Conservation (phyloP, 2,329 filamentous ascomycete genomes). For the Fusarium albidum region DNA sequence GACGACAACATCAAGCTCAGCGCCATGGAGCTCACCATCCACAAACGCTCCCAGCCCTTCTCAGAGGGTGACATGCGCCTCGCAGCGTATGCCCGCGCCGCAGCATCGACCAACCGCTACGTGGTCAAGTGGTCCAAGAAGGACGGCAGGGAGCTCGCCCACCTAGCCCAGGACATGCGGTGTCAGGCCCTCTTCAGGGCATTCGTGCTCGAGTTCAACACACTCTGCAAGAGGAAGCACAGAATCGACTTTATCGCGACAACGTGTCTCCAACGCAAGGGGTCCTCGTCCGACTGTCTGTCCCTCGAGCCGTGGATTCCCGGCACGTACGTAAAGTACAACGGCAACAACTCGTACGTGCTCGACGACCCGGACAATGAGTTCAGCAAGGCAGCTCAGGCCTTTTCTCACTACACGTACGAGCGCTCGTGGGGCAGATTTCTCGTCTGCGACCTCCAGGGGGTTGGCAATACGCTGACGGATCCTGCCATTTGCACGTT, state of each 20-base stretch:
- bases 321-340: conserved; percentile 51
- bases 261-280: conserved; percentile 40
- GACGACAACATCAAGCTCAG: conserved; percentile 47
- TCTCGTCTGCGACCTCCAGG: conserved; percentile 48
- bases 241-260: conserved; percentile 44
- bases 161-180: conserved; percentile 50
- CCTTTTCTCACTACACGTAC: conserved; percentile 53
- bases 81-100: conserved; percentile 47
- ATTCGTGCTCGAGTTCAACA: conserved; percentile 52
- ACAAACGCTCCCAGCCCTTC: conserved; percentile 37
- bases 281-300: conserved; percentile 26
- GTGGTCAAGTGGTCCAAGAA: conserved; percentile 47
- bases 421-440: conserved; percentile 49
- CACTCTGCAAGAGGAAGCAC: conserved; percentile 33
- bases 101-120: conserved; percentile 38
- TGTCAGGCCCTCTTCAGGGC: conserved; percentile 50
- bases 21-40: conserved; percentile 45
- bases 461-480: conserved; percentile 46
- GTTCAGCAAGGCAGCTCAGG: conserved; percentile 46
- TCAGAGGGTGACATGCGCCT: conserved; percentile 45
- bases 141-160: conserved; percentile 33
- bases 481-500: conserved; percentile 49
- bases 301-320: conserved; percentile 48
- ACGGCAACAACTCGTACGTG: conserved; percentile 45
- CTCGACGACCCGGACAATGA: conserved; percentile 32